These are phyloP conservation scores for Pyrenopolyporus hunteri DNA, from an alignment of 495 filamentous ascomycete species.

Conservation along the genomic window DNA sequence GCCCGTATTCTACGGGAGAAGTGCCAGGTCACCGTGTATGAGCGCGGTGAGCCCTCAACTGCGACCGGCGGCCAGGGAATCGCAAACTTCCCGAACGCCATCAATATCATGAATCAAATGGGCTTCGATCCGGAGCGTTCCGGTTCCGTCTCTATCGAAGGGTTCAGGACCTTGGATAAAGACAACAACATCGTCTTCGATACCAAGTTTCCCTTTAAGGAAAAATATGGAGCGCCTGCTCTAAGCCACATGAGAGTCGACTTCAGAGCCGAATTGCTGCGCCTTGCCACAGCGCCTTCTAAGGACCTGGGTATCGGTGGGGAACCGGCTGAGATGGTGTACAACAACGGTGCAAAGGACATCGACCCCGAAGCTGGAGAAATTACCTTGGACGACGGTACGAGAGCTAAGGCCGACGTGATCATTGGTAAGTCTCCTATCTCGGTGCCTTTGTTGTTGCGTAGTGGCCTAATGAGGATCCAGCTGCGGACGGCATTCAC, in stretches of 20 bases:
- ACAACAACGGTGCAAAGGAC: conserved; percentile 42
- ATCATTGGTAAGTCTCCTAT: conserved; percentile 45
- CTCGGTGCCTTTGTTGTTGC: neutral
- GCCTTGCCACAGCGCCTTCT: conserved; percentile 42
- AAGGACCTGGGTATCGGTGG: conserved; percentile 33
- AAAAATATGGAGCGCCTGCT: conserved; percentile 49
- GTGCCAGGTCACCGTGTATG: conserved; percentile 40
- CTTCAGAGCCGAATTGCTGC: conserved; percentile 47
- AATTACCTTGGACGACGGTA: conserved; percentile 47
- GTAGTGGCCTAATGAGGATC: neutral
- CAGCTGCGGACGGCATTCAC: conserved; percentile 57
- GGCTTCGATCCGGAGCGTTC: conserved; percentile 22
- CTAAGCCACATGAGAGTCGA: conserved; percentile 54
- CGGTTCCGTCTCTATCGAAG: conserved; percentile 27
- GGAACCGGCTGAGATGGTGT: conserved; percentile 36
- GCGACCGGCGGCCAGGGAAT: conserved; percentile 36
- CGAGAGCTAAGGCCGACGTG: conserved; percentile 49
- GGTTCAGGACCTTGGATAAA: conserved; percentile 32
- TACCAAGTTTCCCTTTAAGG: conserved; percentile 41
- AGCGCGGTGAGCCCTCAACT: conserved; percentile 31
- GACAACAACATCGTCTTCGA: conserved; percentile 41
- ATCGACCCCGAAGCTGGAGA: conserved; percentile 47
- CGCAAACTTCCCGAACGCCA: conserved; percentile 33
- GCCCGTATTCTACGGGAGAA: conserved; percentile 39
- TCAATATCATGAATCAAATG: conserved; percentile 33